phyloP scores from a whole-genome alignment of 2,329 filamentous ascomycete genomes.

The Aspergillus felis region DNA sequence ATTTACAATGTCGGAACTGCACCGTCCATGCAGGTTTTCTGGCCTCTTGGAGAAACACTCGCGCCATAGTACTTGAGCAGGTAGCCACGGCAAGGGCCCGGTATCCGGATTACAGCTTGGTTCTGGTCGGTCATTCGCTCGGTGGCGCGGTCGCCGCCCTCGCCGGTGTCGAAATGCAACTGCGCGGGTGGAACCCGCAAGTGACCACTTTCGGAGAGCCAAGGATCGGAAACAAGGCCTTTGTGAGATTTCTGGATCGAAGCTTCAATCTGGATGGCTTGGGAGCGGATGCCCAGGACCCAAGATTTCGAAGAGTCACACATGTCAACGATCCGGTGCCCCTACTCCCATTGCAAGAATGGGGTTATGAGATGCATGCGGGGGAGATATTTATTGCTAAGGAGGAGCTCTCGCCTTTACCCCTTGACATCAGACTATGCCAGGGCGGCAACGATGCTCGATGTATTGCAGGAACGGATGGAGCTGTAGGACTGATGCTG shows the following conservation, averaged over 20 bases:
- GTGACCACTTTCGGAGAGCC: conserved; percentile 95
- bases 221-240: conserved; percentile 52
- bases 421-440: conserved; percentile 68
- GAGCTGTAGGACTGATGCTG: conserved; percentile 4
- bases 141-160: conserved; percentile 89
- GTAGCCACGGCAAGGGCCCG: conserved; percentile 57
- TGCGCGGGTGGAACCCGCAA: conserved; percentile 68
- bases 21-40: conserved; percentile 92
- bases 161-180: conserved; percentile 75
- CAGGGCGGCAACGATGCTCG: conserved; percentile 64
- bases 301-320: conserved; percentile 71
- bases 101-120: conserved; percentile 69
- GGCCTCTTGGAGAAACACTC: conserved; percentile 74
- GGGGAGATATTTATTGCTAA: conserved; percentile 86
- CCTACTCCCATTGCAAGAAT: conserved; percentile 77
- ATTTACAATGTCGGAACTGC: conserved; percentile 72
- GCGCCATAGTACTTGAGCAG: conserved; percentile 63
- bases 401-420: conserved; percentile 61
- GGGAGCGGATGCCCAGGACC: conserved; percentile 13
- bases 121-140: conserved; percentile 84
- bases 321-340: conserved; percentile 86
- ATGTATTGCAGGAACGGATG: conserved; percentile 66
- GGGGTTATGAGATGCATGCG: conserved; percentile 80
- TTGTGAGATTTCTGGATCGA: conserved; percentile 53
- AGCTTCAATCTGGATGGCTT: conserved; percentile 41